phyloP scores from a whole-genome alignment of 75 land plant genomes.

The Azolla pinnata region DNA sequence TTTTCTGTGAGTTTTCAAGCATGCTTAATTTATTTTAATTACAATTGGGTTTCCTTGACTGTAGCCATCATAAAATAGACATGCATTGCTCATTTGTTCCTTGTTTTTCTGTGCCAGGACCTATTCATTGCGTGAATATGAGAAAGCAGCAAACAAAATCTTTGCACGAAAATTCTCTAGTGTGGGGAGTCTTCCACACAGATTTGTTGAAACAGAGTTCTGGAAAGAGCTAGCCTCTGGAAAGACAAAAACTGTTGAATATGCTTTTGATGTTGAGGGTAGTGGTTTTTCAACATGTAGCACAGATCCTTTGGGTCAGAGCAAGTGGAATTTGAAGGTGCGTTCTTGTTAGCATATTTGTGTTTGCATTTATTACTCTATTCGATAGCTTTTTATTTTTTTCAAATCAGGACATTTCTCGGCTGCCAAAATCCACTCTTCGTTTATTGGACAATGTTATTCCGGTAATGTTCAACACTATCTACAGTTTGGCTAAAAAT shows the following conservation, averaged over 20 bases:
- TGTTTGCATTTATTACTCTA: background rate
- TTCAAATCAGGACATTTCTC: constrained; percentile 50
- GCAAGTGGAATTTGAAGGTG: constrained; percentile 93
- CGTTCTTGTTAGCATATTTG: background rate
- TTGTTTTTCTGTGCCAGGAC: constrained; percentile 32
- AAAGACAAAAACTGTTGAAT: constrained; percentile 63
- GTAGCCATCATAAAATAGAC: background rate
- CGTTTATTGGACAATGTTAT: constrained; percentile 56
- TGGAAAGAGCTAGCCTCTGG: constrained; percentile 81
- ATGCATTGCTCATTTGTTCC: background rate
- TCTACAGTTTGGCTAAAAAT: background rate
- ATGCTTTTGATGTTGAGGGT: constrained; percentile 95
- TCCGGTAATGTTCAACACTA: constrained; percentile 38
- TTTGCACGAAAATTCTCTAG: constrained; percentile 69
- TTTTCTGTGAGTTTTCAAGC: no score
- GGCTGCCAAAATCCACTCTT: constrained; percentile 50
- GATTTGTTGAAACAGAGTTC: constrained; percentile 68
- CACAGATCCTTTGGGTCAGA: constrained; percentile 55
- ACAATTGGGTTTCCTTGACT: no score
- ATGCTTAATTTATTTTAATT: no score
- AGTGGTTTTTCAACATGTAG: constrained; percentile 82
- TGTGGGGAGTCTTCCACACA: constrained; percentile 58
- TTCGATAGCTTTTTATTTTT: background rate
- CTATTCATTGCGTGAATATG: constrained; percentile 74
- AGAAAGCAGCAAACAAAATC: constrained; percentile 84